Base-by-base conservation (phyloP, 2,329 filamentous ascomycete species). In the Nigrospora sphaerica region DNA sequence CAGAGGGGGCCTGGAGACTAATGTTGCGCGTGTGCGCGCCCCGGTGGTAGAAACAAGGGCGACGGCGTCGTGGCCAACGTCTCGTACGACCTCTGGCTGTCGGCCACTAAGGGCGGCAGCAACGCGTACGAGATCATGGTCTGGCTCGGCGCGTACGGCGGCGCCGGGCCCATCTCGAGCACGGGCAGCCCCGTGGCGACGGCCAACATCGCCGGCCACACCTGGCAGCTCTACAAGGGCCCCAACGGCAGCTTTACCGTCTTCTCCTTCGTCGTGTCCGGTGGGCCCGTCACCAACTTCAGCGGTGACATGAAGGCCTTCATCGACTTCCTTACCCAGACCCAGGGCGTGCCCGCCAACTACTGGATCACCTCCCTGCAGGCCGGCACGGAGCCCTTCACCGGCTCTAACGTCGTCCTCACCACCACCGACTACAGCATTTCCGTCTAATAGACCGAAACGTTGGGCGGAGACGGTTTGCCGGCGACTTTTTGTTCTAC, bases 41-140 rank as follows among this genome's bases (percentile, higher is more conserved):
- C n/a, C n/a, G n/a, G 31, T 39, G 28, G 13, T 34, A 60, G 71
- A 40, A 78, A 81, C 62, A 68, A 67, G 11, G 75, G 74, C 50
- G 66, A 59, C 44, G 54, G 57, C 50, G 58, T 80, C 38, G 66
- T 79, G 36, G 74, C 76, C 39, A 68, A 83, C 56, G 79, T 83
- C 10, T 67, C 77, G 23, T 83, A 81, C 57, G 78, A 82, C 58
- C 57, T 82, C 38, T 83, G 81, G 64, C 76, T 77, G 16, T 65
- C 67, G 4, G 62, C 63, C 12, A 67, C 70, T 18, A 65, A 68
- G 14, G 64, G 71, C 12, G 62, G 60, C 19, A 70, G 67, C 37
- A 58, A 70, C n/a, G 67, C 78, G 54, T 81, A 79, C 58, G 80
- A 83, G 62, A 70, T 83, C 57, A 84, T 61, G 58, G 44, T 59